Evolutionary conservation across 2,329 filamentous ascomycete species (phyloP).

Genomic region (Byssoonygena ceratinophila): DNA sequence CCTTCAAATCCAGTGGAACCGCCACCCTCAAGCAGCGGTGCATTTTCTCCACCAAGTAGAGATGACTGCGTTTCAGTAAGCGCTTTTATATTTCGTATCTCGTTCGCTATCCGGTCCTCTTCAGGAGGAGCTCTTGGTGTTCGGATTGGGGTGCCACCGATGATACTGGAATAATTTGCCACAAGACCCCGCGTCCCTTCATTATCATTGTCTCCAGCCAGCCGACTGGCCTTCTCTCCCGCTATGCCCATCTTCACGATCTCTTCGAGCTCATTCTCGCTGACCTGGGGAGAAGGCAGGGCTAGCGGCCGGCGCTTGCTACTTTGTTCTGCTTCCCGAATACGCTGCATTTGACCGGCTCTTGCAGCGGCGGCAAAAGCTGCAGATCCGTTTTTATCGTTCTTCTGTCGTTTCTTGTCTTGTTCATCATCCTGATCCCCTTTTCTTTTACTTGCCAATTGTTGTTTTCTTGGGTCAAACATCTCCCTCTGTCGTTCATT

Average conservation of each 20-base stretch:
- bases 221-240: conserved; percentile 69
- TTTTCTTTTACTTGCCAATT: conserved; percentile 81
- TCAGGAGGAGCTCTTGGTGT: conserved; percentile 85
- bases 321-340: conserved; percentile 91
- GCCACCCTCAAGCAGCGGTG: conserved; percentile 68
- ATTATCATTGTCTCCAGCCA: conserved; percentile 69
- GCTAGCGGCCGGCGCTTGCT: conserved; percentile 80
- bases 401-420: conserved; percentile 73
- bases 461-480: conserved; percentile 88
- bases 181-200: conserved; percentile 75
- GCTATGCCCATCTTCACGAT: conserved; percentile 98
- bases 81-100: conserved; percentile 85
- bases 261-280: conserved; percentile 85
- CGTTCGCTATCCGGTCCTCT: conserved; percentile 92
- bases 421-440: conserved; percentile 76
- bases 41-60: conserved; percentile 86
- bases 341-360: conserved; percentile 86
- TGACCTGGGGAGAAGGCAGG: conserved; percentile 80
- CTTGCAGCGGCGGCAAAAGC: conserved; percentile 80
- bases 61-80: conserved; percentile 90
- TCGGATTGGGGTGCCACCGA: conserved; percentile 74
- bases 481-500: conserved; percentile 77
- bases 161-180: conserved; percentile 73
- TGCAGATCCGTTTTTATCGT: conserved; percentile 68
- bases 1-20: conserved; percentile 83